Evolutionary conservation across 139 green algal species (phyloP).

Genomic region (Cymbomonas tetramitiformis): DNA sequence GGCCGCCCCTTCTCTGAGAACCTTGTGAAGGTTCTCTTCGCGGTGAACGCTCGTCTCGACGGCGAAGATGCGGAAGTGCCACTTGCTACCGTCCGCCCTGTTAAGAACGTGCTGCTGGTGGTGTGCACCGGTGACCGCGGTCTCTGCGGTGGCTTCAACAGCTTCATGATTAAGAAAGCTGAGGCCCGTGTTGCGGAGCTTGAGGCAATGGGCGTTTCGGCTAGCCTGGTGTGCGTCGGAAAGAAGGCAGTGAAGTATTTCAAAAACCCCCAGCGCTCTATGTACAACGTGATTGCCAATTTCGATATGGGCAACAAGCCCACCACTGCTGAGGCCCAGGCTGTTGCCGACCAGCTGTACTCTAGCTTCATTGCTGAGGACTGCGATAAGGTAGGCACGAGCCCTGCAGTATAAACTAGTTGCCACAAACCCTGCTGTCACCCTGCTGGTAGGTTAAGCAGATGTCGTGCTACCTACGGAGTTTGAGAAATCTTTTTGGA

Average conservation of each 20-base stretch:
- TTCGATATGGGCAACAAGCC: conserved; percentile 69
- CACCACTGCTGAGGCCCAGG: conserved; percentile 90
- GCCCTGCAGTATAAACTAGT: too few relatives aligned
- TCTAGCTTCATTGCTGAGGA: conserved; percentile 81
- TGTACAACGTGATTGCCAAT: conserved; percentile 63
- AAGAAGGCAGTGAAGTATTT: conserved; percentile 89
- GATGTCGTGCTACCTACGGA: too few relatives aligned
- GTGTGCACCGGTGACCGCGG: conserved; percentile 85
- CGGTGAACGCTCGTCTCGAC: conserved; percentile 85
- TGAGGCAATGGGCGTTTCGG: conserved; percentile 54
- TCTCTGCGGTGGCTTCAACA: conserved; percentile 98
- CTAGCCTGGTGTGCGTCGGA: conserved; percentile 71
- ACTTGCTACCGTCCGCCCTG: conserved; percentile 70
- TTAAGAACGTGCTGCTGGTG: conserved; percentile 84
- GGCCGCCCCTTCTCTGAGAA: conserved; percentile 94
- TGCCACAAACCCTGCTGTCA: not conserved
- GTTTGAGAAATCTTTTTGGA: too few relatives aligned
- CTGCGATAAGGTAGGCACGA: conserved; percentile 95
- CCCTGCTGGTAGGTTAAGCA: too few relatives aligned
- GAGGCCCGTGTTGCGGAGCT: conserved; percentile 79
- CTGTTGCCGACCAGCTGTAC: conserved; percentile 91
- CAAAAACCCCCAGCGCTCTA: conserved; percentile 41
- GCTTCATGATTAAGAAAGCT: conserved; percentile 79
- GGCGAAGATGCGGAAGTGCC: conserved; percentile 93
- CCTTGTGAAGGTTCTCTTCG: conserved; percentile 96